Conservation (phyloP, 768 basidiomycete species). For the Boletus coccyginus region DNA sequence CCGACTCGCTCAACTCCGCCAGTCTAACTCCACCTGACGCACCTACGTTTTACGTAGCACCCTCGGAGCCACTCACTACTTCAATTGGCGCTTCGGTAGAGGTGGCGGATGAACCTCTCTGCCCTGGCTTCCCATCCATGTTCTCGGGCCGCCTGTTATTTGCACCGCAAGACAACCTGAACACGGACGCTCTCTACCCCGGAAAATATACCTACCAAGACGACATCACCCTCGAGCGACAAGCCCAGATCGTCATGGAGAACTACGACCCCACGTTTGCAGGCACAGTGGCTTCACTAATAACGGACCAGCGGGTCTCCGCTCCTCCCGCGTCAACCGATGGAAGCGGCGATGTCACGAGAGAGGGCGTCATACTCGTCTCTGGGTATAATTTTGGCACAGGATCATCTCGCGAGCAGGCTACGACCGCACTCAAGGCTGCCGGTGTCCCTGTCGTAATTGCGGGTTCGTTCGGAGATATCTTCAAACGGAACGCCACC, state of each 20-base stretch:
- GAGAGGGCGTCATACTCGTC: conserved; percentile 74
- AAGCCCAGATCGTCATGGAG: conserved; percentile 98
- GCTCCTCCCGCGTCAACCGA: conserved; percentile 6
- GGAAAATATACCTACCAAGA: conserved; percentile 99
- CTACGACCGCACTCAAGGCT: conserved; percentile 93
- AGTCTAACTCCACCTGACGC: conserved; percentile 48
- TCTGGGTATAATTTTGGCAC: conserved; percentile 99
- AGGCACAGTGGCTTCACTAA: conserved; percentile 54
- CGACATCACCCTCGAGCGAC: conserved; percentile 92
- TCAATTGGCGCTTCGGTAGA: conserved; percentile 27
- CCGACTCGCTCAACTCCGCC: conserved; percentile 59
- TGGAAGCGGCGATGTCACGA: conserved; percentile 26
- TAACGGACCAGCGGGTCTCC: conserved; percentile 24
- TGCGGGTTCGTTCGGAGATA: conserved; percentile 98
- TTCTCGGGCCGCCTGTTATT: conserved; percentile 90
- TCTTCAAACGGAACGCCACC: conserved; percentile 98
- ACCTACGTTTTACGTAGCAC: conserved; percentile 57
- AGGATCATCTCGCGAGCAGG: conserved; percentile 97
- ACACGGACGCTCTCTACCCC: conserved; percentile 98
- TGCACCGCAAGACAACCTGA: conserved; percentile 93
- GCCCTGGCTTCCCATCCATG: conserved; percentile 76
- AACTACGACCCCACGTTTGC: conserved; percentile 96
- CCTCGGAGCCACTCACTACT: conserved; percentile 28
- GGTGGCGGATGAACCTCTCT: conserved; percentile 55
- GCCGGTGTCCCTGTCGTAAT: conserved; percentile 92